Conservation (phyloP, 2,329 filamentous ascomycete genomes). For the Cladosporium sp. region DNA sequence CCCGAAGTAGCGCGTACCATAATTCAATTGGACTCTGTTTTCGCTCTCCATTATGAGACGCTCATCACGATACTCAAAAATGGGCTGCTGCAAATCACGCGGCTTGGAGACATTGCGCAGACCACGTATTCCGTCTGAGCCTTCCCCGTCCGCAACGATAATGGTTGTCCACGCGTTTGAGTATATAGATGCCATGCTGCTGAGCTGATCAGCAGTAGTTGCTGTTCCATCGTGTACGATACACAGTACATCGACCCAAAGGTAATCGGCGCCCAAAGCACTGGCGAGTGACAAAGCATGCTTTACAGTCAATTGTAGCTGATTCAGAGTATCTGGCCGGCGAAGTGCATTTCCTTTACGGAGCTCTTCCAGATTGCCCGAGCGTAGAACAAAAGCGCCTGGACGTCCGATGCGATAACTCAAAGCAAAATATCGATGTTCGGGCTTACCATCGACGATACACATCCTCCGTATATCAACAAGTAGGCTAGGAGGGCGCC, state of each 20-base stretch:
- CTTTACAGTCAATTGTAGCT: neutral
- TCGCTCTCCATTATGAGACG: neutral
- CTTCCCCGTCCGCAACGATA: neutral
- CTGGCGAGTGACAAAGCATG: neutral
- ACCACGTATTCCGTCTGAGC: neutral
- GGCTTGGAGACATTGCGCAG: neutral
- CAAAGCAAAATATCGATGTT: neutral
- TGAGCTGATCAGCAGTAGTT: neutral
- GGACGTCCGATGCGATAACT: neutral
- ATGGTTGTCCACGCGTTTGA: neutral
- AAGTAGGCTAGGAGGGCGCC: neutral
- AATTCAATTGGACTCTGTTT: too few relatives aligned
- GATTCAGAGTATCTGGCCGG: neutral
- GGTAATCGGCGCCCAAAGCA: neutral
- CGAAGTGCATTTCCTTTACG: neutral
- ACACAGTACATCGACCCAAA: neutral
- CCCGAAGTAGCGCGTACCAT: too few relatives aligned
- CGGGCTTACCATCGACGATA: neutral
- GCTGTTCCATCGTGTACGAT: neutral
- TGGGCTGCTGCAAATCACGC: neutral
- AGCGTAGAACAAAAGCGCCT: neutral
- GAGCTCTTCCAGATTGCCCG: neutral
- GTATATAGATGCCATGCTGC: neutral
- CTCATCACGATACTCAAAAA: neutral
- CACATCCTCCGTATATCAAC: neutral